Evolutionary conservation across 768 basidiomycete genomes (phyloP), one percentile per base, ranked within the genome.

Genomic region (Leccinum barrowsii): DNA sequence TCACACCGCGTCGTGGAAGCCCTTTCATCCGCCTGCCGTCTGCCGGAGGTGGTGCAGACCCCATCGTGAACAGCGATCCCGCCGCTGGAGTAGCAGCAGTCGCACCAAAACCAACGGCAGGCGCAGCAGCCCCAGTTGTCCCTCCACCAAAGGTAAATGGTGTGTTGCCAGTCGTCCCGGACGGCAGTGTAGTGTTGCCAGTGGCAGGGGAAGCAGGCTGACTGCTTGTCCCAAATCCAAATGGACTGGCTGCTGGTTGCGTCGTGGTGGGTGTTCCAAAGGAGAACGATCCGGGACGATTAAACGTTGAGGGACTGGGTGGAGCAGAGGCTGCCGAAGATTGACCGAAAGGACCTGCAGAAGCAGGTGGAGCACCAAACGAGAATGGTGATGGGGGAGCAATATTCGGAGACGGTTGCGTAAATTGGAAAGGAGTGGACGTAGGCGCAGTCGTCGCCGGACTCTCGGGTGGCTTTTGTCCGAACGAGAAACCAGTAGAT

Each of bases 201-300:
- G 73, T 72, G 48, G 80, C 84, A 26, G 85, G 85, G 10, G 85
- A 87, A 42, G 77, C 79, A 53, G 85, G 84, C 63, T 85, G 85
- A 63, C 77, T 80, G 37, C 80, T 75, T 34, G 63, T 15, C 21
- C 80, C 83, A 65, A 86, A 87, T 8, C 73, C 50, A 62, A 86
- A 86, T 2, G 77, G 57, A 24, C 7, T 52, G n/a, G 73, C 65
- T 32, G 52, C 63, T 67, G 57, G 70, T 59, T 68, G 76, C 15
- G 80, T 64, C 34, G 77, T 63, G 4, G 78, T 57, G 7, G 79
- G 67, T 21, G 75, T 61, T 19, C 76, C 78, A 65, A 85, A 85
- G 22, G 75, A 51, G 63, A 85, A 85, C 1, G 80, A 68, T 4
- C 75, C 56, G 49, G 72, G 65, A 7, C 82, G 80, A 60, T 74